Base-by-base conservation (phyloP, 2,329 filamentous ascomycete genomes). In the Nigrospora sphaerica region DNA sequence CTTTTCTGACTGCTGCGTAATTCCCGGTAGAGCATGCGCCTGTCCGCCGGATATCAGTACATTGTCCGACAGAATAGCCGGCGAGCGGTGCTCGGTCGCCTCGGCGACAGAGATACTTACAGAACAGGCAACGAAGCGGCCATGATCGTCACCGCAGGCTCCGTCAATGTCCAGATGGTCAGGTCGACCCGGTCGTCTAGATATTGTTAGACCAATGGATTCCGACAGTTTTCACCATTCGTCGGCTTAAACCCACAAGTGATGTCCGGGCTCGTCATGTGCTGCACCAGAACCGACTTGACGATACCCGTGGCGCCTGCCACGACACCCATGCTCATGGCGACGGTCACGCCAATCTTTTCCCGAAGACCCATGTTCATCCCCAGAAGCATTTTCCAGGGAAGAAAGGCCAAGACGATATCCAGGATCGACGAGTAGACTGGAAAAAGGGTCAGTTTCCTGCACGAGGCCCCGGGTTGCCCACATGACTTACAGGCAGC, bases 91-190 rank as follows among this genome's bases (percentile, higher is more conserved):
- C 7, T 28, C 7, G 5, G 23, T 2, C 10, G 7, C 6, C 23
- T 28, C 23, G 7, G 23, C 2, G 23, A 28, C 23, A 6, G 19
- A 11, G 28, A 4, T 14, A 54, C 62, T 49, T 50, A 65, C 62
- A 66, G 37, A 3, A 65, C 53, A 1, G 63, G 63, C 18, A 65
- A 61, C 1, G 55, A 65, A 1, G 64, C 54, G 10, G 63, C 63
- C 62, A 66, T 66, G 43, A 66, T 66, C 0, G 63, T 64, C 1
- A 57, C 62, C 1, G 63, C 62, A 5, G 63, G 63, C 33, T 66
- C 63, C 1, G 60, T 55, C 32, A 66, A 32, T 2, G 62, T 64
- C 63, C 63, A 66, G 6, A 66, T 66, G 0, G 61, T 64, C 5
- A 66, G 49, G 45, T 66, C 62, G 12, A 64, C 56, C 6, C 63